These are phyloP conservation scores for Kodamaea kakaduensis DNA, from an alignment of 805 yeast species.

Conservation along the genomic window DNA sequence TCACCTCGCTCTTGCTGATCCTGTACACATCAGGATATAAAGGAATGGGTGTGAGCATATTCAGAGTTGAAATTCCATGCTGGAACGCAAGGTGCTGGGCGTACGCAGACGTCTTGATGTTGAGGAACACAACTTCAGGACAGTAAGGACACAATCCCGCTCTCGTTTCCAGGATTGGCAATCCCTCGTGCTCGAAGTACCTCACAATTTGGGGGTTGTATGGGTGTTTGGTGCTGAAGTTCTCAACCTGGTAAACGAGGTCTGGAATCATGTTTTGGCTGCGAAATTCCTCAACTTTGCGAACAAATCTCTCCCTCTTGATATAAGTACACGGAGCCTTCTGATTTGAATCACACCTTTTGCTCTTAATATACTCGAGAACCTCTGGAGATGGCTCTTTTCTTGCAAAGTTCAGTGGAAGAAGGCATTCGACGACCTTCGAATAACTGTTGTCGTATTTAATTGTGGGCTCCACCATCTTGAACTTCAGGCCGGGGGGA, in stretches of 20 bases:
- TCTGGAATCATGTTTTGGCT: not conserved
- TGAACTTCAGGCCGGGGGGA: too few relatives aligned
- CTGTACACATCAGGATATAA: conserved; percentile 18
- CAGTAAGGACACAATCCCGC: conserved; percentile 36
- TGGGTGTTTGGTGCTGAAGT: conserved; percentile 4
- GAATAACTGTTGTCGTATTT: not conserved
- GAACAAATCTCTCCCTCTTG: conserved; percentile 1
- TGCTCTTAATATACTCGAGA: conserved; percentile 4
- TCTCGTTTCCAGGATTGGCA: conserved; percentile 20
- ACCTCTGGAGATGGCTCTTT: not conserved
- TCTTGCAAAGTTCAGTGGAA: conserved; percentile 9
- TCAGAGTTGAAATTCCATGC: conserved; percentile 31
- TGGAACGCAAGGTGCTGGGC: conserved; percentile 32
- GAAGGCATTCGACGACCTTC: not conserved
- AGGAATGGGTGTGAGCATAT: conserved; percentile 30
- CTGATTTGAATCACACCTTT: too few relatives aligned
- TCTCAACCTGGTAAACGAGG: conserved; percentile 5
- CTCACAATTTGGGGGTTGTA: conserved; percentile 9
- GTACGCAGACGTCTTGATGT: conserved; percentile 31
- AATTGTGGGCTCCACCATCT: too few relatives aligned
- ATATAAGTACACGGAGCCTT: conserved; percentile 9
- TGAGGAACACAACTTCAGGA: conserved; percentile 23
- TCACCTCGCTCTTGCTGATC: conserved; percentile 16
- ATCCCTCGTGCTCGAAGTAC: conserved; percentile 1
- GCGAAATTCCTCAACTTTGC: conserved; percentile 5